phyloP scores from a whole-genome alignment of 2,329 filamentous ascomycete genomes.

The Eurotiales sp. region DNA sequence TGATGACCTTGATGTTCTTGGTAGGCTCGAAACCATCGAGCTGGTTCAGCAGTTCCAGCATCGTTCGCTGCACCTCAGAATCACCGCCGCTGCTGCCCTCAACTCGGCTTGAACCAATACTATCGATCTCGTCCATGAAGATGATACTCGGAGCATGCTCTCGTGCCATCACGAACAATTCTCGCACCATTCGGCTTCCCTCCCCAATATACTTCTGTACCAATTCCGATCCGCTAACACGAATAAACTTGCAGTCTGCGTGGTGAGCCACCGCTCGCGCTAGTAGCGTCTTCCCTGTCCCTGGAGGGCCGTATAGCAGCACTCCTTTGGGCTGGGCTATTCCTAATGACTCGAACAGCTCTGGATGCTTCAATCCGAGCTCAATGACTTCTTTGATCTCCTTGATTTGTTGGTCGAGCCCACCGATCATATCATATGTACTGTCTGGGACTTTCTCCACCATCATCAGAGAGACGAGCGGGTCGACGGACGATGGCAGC shows the following conservation, averaged over 20 bases:
- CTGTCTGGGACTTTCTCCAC: constrained; percentile 99
- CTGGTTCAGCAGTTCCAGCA: constrained; percentile 97
- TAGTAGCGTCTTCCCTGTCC: constrained; percentile 93
- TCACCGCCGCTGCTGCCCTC: constrained; percentile 94
- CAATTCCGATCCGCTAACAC: constrained; percentile 90
- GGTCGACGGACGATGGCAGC: constrained; percentile 95
- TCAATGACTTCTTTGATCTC: constrained; percentile 99
- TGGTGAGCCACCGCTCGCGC: constrained; percentile 96
- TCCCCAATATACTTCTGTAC: constrained; percentile 99
- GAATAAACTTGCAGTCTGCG: constrained; percentile 98
- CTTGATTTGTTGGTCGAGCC: constrained; percentile 98
- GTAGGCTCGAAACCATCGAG: constrained; percentile 98
- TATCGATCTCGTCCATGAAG: constrained; percentile 99
- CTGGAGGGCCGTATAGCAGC: constrained; percentile 90
- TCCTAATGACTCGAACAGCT: constrained; percentile 97
- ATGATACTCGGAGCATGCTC: constrained; percentile 98
- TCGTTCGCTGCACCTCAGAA: constrained; percentile 96
- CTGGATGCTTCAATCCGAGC: constrained; percentile 94
- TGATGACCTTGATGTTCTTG: constrained; percentile 99
- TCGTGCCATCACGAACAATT: constrained; percentile 98
- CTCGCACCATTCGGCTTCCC: constrained; percentile 95
- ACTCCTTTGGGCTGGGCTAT: constrained; percentile 99
- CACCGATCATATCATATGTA: constrained; percentile 99
- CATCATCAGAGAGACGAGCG: constrained; percentile 99
- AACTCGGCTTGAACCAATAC: constrained; percentile 93